These are phyloP conservation scores for Capsicum chinense DNA, from an alignment of 257 asterid species.

Conservation along the genomic window DNA sequence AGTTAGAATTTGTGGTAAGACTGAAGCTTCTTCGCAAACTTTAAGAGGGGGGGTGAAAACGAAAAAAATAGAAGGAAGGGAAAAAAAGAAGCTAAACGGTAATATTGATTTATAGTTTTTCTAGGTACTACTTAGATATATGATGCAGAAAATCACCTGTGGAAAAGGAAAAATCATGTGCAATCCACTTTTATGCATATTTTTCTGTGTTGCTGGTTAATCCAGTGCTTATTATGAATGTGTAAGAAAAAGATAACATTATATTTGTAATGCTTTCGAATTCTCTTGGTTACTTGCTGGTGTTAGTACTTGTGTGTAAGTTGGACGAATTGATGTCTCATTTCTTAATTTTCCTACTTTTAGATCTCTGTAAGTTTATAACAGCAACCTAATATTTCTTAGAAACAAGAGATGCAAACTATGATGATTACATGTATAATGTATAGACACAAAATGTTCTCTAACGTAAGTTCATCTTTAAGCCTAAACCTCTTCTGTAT, in stretches of 20 bases:
- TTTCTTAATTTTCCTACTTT: conserved; percentile 16
- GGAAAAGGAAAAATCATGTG: neutral
- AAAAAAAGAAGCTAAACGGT: neutral
- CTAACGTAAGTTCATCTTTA: conserved; percentile 1
- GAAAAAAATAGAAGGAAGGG: neutral
- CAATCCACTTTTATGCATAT: neutral
- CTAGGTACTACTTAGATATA: neutral
- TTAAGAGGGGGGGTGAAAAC: neutral
- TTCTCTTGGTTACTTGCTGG: conserved; percentile 10
- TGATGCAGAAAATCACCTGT: neutral
- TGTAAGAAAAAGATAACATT: neutral
- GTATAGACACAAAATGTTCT: neutral
- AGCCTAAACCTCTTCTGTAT: neutral
- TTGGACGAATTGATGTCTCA: conserved; percentile 13
- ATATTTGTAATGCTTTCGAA: neutral
- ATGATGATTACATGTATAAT: conserved; percentile 9
- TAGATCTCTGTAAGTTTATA: neutral
- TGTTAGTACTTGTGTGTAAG: neutral
- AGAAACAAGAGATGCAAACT: conserved; percentile 4
- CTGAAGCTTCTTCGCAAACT: conserved; percentile 2
- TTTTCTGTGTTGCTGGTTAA: conserved; percentile 1
- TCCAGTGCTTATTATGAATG: neutral
- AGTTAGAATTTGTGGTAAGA: conserved; percentile 56
- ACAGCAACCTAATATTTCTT: neutral
- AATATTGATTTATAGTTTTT: neutral